Evolutionary conservation across 106 monocot species (phyloP), one percentile per base, ranked within the genome.

Genomic region (Dendrobium chrysotoxum): DNA sequence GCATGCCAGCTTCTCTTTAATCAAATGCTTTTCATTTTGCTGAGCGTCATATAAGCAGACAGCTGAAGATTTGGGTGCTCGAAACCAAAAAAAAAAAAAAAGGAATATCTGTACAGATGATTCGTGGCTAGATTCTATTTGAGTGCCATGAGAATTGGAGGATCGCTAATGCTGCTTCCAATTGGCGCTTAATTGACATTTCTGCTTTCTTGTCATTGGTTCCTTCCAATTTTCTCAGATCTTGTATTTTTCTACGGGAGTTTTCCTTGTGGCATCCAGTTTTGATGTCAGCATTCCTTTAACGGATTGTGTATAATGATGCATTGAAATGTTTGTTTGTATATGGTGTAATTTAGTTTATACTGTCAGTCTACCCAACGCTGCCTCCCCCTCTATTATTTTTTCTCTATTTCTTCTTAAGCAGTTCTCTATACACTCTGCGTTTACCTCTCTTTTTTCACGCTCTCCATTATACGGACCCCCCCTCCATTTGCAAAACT

Each of bases 41-140:
- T 26, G 28, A 30, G 30, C 12, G 8, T 12, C 68, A 31, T 68
- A 11, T 68, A 26, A 28, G 68, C 68, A 68, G 25, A 30, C 20
- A 76, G n/a, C 17, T 17, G 41, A 20, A 40, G 39, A 9, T 40
- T 75, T 75, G 38, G 73, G 21, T 73, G 38, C 28, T 73, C 41
- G 38, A 40, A 38, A 78, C 21, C 1, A 13, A 15, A 17, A 50
- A 50, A 50, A 50, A 50, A 50, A 46, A 20, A 73, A 20, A 40
- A 74, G 21, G n/a, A 44, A 71, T 45, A 85, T 81, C 39, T 80
- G 80, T 80, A 85, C 70, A 85, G 80, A 76, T 70, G 40, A 77
- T 85, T 80, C 53, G 80, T 81, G 25, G 71, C 67, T 80, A 64
- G 41, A 81, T 80, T 67, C 68, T 47, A 42, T 61, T 71, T 46